These are phyloP conservation scores for Sugiyamaella castrensis DNA, from an alignment of 1,139 yeast species.

Conservation along the genomic window DNA sequence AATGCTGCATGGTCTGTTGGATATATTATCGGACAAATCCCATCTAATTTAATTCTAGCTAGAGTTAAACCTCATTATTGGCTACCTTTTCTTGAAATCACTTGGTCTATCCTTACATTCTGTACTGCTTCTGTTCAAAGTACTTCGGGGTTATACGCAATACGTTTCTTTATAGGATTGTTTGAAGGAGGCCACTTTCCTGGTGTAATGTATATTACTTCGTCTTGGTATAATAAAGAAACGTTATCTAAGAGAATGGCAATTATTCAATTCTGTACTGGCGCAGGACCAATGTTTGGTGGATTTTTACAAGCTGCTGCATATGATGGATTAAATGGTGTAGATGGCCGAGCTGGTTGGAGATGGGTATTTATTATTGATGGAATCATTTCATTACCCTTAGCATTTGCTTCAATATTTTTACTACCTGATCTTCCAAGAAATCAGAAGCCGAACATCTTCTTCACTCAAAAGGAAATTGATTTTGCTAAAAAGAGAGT, in stretches of 20 bases:
- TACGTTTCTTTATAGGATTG: constrained; percentile 47
- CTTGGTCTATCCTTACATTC: constrained; percentile 23
- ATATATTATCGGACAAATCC: constrained; percentile 53
- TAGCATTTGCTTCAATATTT: constrained; percentile 38
- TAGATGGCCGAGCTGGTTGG: constrained; percentile 42
- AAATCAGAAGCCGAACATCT: constrained; percentile 5
- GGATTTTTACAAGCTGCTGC: constrained; percentile 50
- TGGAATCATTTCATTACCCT: constrained; percentile 36
- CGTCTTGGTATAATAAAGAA: constrained; percentile 28
- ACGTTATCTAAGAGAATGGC: constrained; percentile 20
- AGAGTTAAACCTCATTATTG: constrained; percentile 50
- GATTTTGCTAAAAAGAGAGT: constrained; percentile 12
- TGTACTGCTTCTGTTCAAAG: constrained; percentile 7
- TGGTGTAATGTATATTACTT: constrained; percentile 21
- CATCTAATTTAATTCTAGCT: constrained; percentile 37
- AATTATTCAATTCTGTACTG: constrained; percentile 33
- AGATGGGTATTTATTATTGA: constrained; percentile 17
- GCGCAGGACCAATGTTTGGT: constrained; percentile 37
- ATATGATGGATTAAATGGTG: constrained; percentile 47
- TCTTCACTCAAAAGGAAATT: constrained; percentile 16
- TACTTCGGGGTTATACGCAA: constrained; percentile 3
- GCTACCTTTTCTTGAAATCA: constrained; percentile 55
- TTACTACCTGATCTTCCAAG: constrained; percentile 16
- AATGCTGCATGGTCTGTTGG: constrained; percentile 59
- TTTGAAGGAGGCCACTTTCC: constrained; percentile 43